phyloP scores from a whole-genome alignment of 805 yeast genomes.

The Candida chauliodis region DNA sequence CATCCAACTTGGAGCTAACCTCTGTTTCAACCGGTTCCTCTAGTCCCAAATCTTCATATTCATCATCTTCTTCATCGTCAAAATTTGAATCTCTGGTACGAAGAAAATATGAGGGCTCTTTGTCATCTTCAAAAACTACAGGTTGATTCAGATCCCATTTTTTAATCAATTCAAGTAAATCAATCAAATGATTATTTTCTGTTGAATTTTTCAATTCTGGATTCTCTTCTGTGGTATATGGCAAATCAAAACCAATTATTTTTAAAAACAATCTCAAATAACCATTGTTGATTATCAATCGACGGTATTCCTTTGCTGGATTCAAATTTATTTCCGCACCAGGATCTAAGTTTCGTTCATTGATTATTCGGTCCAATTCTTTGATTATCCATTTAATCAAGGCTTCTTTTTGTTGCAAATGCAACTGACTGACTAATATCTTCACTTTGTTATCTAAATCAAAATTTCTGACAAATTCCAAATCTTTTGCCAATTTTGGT shows the following conservation, averaged over 20 bases:
- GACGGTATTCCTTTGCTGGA: constrained; percentile 13
- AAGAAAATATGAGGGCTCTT: constrained; percentile 31
- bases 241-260: constrained; percentile 44
- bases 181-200: constrained; percentile 27
- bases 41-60: constrained; percentile 19
- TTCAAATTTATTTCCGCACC: constrained; percentile 13
- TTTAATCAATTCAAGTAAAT: constrained; percentile 33
- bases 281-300: constrained; percentile 45
- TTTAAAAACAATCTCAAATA: constrained; percentile 46
- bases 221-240: constrained; percentile 34
- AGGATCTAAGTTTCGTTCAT: constrained; percentile 17
- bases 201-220: constrained; percentile 37
- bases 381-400: constrained; percentile 43
- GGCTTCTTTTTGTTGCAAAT: constrained; percentile 40
- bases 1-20: constrained; percentile 2
- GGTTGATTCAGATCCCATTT: constrained; percentile 39
- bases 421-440: constrained; percentile 47
- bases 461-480: constrained; percentile 31
- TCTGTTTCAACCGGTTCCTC: constrained; percentile 16
- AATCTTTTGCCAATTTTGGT: constrained; percentile 27
- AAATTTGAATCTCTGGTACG: constrained; percentile 22
- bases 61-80: constrained; percentile 30
- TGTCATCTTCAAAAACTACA: constrained; percentile 31
- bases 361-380: constrained; percentile 28
- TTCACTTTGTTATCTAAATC: constrained; percentile 46